Evolutionary conservation across 2,329 filamentous ascomycete species (phyloP).

Genomic region (Calonectria hawksworthii): DNA sequence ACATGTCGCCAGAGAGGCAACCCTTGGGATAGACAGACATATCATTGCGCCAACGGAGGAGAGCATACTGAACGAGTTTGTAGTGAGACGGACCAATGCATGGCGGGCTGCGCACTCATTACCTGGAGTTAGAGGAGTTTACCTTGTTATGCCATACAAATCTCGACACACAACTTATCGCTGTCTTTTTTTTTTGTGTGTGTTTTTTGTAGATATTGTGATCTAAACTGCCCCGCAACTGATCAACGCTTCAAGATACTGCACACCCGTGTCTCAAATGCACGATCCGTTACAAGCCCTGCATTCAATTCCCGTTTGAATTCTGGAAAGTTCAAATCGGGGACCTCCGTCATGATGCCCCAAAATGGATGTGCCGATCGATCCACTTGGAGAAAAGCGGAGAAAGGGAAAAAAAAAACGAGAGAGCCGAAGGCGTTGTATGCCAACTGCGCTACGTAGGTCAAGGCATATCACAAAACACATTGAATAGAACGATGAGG

Average conservation of each 20-base stretch:
- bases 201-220: slow-evolving; percentile 8
- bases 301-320: not conserved
- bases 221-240: not conserved
- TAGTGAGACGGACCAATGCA: slow-evolving; percentile 35
- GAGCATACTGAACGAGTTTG: slow-evolving; percentile 10
- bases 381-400: not conserved
- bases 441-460: no score
- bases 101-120: slow-evolving; percentile 47
- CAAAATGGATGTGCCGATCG: not conserved
- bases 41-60: slow-evolving; percentile 33
- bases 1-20: slow-evolving; percentile 42
- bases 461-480: not conserved
- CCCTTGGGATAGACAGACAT: slow-evolving; percentile 44
- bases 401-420: not conserved
- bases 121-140: slow-evolving; percentile 48
- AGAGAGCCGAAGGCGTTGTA: no score
- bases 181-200: slow-evolving; percentile 32
- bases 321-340: not conserved
- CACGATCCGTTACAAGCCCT: not conserved
- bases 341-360: not conserved
- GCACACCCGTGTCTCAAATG: not conserved
- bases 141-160: slow-evolving; percentile 33
- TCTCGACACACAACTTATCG: not conserved
- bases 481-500: no score
- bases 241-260: not conserved